Evolutionary conservation across 169 alveolate species (phyloP), one percentile per base, ranked within the genome.

Genomic region (Theileria sp.): DNA sequence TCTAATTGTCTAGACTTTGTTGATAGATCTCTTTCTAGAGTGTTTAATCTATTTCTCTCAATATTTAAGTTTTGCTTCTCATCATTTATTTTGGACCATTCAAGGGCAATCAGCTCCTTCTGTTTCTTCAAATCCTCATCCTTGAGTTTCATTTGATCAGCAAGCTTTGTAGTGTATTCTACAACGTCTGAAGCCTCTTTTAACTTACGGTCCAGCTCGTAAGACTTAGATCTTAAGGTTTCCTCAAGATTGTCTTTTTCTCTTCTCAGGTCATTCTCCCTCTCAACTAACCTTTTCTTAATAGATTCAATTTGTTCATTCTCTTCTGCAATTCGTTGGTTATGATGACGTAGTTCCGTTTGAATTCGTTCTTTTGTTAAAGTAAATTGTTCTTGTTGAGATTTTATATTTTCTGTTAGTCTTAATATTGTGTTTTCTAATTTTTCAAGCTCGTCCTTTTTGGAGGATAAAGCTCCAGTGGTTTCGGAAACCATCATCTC

Each of bases 391-490:
- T 75, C 89, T 25, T 79, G 26, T 19, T 65, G 19, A 0, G 58
- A 73, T 34, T 83, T 83, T 19, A 83, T 28, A 28, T 78, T 76
- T 17, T 83, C 89, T 7, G 80, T 77, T 61, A 76, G 86, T 56
- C 67, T 19, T 1, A 83, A 67, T 1, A 83, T 73, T 34, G 51
- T 76, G 64, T 70, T 75, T 54, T 83, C 89, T 21, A 83, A 36
- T n/a, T 80, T 26, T 25, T 77, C 89, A 7, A 83, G 34, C 38
- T 83, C 89, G 19, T 77, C 86, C 76, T 83, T 83, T 69, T 80
- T 49, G 0, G 86, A 74, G 25, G 67, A 26, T 49, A 83, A 64
- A 28, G 81, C 58, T 15, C 86, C 26, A n/a, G 77, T 34, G 23
- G 81, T 74, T 62, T 83, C 89, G 15, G 80, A 74, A 26, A 83